Conservation (phyloP, 1,284 basidiomycete genomes). For the Cystobasidium slooffiae region DNA sequence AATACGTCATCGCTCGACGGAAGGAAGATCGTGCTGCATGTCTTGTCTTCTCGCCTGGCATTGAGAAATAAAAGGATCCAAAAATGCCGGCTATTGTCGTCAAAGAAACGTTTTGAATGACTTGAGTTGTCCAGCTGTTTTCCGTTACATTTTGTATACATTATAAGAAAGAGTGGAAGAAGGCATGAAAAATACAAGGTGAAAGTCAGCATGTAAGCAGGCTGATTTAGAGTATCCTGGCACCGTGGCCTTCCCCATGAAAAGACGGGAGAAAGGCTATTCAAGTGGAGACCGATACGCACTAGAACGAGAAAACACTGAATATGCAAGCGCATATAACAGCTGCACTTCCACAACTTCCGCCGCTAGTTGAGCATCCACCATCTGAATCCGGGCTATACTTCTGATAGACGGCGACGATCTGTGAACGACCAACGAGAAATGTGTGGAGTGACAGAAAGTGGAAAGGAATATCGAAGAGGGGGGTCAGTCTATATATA, state of each 20-base stretch:
- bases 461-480: no score
- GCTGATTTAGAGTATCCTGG: background rate
- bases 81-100: conserved; percentile 72
- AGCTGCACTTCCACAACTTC: conserved; percentile 26
- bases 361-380: conserved; percentile 37
- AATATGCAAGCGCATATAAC: conserved; percentile 63
- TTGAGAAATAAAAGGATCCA: conserved; percentile 44
- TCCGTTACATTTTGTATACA: no score
- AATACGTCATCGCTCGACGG: conserved; percentile 77
- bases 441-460: no score
- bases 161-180: no score
- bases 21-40: conserved; percentile 61
- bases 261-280: background rate
- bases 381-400: conserved; percentile 56
- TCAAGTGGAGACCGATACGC: background rate
- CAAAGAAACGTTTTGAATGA: conserved; percentile 76
- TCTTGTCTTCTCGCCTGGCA: conserved; percentile 15
- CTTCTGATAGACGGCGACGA: conserved; percentile 1
- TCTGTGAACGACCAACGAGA: conserved; percentile 63
- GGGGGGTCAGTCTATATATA: no score
- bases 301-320: conserved; percentile 60
- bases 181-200: background rate
- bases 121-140: conserved; percentile 72
- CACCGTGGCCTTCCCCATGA: background rate
- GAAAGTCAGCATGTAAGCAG: background rate